Evolutionary conservation across 2,329 filamentous ascomycete genomes (phyloP).

Genomic region (Botrytis cinerea): DNA sequence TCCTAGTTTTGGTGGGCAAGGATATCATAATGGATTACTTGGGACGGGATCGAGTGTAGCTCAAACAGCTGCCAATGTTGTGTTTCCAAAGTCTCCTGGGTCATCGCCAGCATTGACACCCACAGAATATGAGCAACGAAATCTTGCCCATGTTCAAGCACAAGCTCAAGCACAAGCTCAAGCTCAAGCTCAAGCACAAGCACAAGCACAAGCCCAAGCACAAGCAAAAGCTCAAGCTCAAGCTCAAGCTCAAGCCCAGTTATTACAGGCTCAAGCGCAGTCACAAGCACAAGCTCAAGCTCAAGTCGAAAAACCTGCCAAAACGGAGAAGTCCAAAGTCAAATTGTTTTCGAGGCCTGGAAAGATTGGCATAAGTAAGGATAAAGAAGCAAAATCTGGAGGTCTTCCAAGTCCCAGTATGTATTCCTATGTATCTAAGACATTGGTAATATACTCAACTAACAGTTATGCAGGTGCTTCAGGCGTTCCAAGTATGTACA

Average conservation of each 20-base stretch:
- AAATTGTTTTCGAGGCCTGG: slow-evolving; percentile 80
- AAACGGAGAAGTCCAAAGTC: slow-evolving; percentile 73
- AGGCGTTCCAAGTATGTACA: slow-evolving; percentile 65
- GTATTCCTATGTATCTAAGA: slow-evolving; percentile 57
- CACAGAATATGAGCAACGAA: slow-evolving; percentile 42
- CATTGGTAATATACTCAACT: slow-evolving; percentile 53
- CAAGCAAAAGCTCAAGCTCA: slow-evolving; percentile 42
- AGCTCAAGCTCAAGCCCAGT: neutral
- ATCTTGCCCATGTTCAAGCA: slow-evolving; percentile 3
- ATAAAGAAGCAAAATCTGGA: slow-evolving; percentile 64
- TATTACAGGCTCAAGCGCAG: slow-evolving; percentile 40
- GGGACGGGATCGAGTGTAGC: slow-evolving; percentile 66
- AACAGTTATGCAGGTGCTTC: slow-evolving; percentile 39
- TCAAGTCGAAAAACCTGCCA: slow-evolving; percentile 58
- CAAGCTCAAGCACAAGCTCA: slow-evolving; percentile 11
- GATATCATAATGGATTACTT: slow-evolving; percentile 62
- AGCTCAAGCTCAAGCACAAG: no score
- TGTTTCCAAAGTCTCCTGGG: slow-evolving; percentile 59
- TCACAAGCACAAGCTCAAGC: slow-evolving; percentile 18
- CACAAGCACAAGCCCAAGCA: slow-evolving; percentile 21
- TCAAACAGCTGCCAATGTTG: slow-evolving; percentile 71
- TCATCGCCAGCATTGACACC: slow-evolving; percentile 38
- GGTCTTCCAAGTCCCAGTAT: slow-evolving; percentile 73
- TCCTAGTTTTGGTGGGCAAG: slow-evolving; percentile 50
- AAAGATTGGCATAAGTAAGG: slow-evolving; percentile 69